phyloP scores from a whole-genome alignment of 2,329 filamentous ascomycete genomes.

The Penicillium polonicum region DNA sequence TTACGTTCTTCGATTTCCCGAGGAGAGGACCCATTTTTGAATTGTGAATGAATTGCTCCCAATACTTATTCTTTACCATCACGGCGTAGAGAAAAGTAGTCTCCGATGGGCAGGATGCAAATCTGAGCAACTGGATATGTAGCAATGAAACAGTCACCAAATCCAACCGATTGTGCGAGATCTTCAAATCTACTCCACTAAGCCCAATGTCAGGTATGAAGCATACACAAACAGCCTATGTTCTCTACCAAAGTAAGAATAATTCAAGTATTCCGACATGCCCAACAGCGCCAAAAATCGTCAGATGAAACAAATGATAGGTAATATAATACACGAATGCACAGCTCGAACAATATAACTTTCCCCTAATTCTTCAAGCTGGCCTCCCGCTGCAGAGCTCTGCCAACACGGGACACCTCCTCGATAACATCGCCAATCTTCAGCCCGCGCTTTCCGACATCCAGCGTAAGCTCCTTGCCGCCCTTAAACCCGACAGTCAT shows the following conservation, averaged over 20 bases:
- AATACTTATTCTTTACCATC: background rate
- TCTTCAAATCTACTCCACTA: background rate
- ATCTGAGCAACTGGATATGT: background rate
- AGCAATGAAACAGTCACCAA: background rate
- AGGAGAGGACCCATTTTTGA: background rate
- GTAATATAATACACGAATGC: conserved; percentile 19
- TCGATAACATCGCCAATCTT: conserved; percentile 83
- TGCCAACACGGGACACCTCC: conserved; percentile 87
- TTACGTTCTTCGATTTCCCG: background rate
- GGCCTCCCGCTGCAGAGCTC: conserved; percentile 75
- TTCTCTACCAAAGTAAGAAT: background rate
- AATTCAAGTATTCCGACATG: background rate
- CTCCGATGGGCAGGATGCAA: background rate
- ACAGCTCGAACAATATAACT: conserved; percentile 9
- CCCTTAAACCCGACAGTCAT: conserved; percentile 90
- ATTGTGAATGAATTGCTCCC: background rate
- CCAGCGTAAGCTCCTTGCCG: conserved; percentile 82
- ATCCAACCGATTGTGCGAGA: background rate
- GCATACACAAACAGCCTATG: background rate
- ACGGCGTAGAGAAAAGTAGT: background rate
- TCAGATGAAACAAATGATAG: conserved; percentile 8
- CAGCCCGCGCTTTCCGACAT: conserved; percentile 73
- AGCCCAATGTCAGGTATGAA: background rate
- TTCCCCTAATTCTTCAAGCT: conserved; percentile 59
- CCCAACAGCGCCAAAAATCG: conserved; percentile 9